Percentiles rank a stretch among this genome's conserved stretches.
phyloP scores from a whole-genome alignment of 805 yeast species.

The Teunomyces cretensis region DNA sequence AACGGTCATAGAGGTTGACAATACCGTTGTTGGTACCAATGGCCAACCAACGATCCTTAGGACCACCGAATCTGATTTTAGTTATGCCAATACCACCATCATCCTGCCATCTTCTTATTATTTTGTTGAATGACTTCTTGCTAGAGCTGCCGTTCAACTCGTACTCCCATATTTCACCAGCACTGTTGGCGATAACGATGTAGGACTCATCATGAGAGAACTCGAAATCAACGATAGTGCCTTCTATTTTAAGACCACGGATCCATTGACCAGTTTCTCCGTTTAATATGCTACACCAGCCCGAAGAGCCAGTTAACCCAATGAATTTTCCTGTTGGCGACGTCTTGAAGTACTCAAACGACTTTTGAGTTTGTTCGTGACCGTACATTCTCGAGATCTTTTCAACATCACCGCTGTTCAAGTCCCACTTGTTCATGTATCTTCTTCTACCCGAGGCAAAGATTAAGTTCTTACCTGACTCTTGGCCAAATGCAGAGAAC shows the following conservation, averaged over 20 bases:
- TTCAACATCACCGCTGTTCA: slow-evolving; percentile 67
- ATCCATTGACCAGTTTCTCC: slow-evolving; percentile 84
- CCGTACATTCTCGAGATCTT: slow-evolving; percentile 90
- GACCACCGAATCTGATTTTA: slow-evolving; percentile 68
- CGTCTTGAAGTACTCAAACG: slow-evolving; percentile 82
- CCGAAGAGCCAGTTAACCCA: slow-evolving; percentile 79
- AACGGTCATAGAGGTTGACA: slow-evolving; percentile 79
- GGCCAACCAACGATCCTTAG: slow-evolving; percentile 76
- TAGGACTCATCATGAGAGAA: slow-evolving; percentile 52
- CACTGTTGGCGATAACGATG: slow-evolving; percentile 60
- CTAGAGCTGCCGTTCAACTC: slow-evolving; percentile 15
- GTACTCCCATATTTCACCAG: slow-evolving; percentile 92
- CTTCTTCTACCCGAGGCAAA: slow-evolving; percentile 90
- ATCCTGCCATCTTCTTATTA: slow-evolving; percentile 76
- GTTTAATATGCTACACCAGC: slow-evolving; percentile 84
- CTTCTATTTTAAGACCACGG: slow-evolving; percentile 86
- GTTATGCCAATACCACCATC: slow-evolving; percentile 85
- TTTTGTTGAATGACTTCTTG: slow-evolving; percentile 33
- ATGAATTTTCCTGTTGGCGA: slow-evolving; percentile 72
- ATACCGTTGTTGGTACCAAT: slow-evolving; percentile 87
- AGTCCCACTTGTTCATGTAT: slow-evolving; percentile 90
- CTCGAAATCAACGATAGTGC: slow-evolving; percentile 77
- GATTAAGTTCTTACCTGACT: slow-evolving; percentile 41
- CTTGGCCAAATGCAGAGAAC: slow-evolving; percentile 44
- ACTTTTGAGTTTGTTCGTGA: slow-evolving; percentile 78